Evolutionary conservation across 2,329 filamentous ascomycete species (phyloP).

Genomic region (Colletotrichum shisoi): DNA sequence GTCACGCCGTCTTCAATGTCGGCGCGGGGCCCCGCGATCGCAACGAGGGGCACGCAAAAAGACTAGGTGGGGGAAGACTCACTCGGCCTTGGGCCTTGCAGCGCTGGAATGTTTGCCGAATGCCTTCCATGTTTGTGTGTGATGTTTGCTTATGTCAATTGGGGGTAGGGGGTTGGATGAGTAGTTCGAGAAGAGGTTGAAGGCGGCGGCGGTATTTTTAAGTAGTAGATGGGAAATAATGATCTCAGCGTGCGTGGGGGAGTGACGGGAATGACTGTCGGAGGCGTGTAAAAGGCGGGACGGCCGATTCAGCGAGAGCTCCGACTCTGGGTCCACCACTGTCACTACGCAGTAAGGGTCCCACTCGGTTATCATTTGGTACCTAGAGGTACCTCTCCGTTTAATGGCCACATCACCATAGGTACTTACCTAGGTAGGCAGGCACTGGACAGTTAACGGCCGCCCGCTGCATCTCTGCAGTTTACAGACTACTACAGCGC

Average conservation of each 20-base stretch:
- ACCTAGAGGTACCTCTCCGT: too few species aligned
- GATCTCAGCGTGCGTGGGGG: constrained; percentile 24
- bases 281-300: constrained; percentile 18
- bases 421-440: too few species aligned
- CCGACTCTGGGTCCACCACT: constrained; percentile 15
- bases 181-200: constrained; percentile 9
- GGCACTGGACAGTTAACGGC: neutral
- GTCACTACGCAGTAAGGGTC: neutral
- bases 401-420: neutral
- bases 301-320: constrained; percentile 19
- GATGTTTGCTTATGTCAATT: constrained; percentile 17
- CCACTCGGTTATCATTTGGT: too few species aligned
- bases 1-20: neutral
- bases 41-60: constrained; percentile 43
- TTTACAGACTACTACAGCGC: neutral
- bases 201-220: constrained; percentile 30
- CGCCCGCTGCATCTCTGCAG: neutral
- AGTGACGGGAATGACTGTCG: constrained; percentile 17
- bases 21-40: constrained; percentile 30
- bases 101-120: constrained; percentile 66
- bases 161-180: neutral
- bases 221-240: constrained; percentile 12
- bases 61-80: constrained; percentile 44
- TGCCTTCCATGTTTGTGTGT: constrained; percentile 58
- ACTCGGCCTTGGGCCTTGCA: constrained; percentile 68